These are phyloP conservation scores for Parathielavia appendiculata DNA, from an alignment of 495 filamentous ascomycete genomes.

Conservation along the genomic window DNA sequence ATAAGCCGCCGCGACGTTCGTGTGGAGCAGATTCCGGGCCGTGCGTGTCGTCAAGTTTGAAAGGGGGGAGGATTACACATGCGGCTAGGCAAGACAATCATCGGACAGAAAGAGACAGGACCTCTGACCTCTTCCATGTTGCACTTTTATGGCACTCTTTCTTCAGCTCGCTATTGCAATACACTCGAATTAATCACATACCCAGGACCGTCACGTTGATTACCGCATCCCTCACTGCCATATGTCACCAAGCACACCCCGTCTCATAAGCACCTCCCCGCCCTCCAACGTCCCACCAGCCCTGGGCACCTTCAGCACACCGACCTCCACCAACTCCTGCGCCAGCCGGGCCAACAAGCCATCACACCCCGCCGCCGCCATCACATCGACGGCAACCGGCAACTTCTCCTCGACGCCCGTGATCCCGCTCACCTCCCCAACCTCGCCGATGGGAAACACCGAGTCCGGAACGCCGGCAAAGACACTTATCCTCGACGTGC, in stretches of 20 bases:
- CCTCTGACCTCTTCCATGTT: too few relatives aligned
- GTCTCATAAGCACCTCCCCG: slow-evolving; percentile 52
- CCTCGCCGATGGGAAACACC: slow-evolving; percentile 55
- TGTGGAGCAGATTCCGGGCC: not conserved
- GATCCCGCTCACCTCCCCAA: slow-evolving; percentile 48
- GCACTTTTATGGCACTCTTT: too few relatives aligned
- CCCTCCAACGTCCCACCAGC: slow-evolving; percentile 46
- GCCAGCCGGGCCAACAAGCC: slow-evolving; percentile 53
- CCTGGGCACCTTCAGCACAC: slow-evolving; percentile 45
- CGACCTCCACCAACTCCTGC: slow-evolving; percentile 45
- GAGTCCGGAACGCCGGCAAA: slow-evolving; percentile 52
- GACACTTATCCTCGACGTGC: slow-evolving; percentile 38
- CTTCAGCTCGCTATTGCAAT: too few relatives aligned
- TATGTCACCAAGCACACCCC: slow-evolving; percentile 40
- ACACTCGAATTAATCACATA: too few relatives aligned
- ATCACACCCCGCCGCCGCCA: slow-evolving; percentile 60
- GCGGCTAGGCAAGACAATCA: too few relatives aligned
- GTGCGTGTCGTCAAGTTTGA: not conserved
- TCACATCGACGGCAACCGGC: slow-evolving; percentile 55
- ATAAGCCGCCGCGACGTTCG: not conserved
- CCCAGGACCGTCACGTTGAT: too few relatives aligned
- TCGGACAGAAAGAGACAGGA: too few relatives aligned
- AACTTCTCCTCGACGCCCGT: slow-evolving; percentile 51
- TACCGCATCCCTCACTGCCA: slow-evolving; percentile 25
- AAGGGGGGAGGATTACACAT: too few relatives aligned